Evolutionary conservation across 371 early-diverging fungal genomes (phyloP), one percentile per base, ranked within the genome.

Genomic region (Cokeromyces recurvatus): DNA sequence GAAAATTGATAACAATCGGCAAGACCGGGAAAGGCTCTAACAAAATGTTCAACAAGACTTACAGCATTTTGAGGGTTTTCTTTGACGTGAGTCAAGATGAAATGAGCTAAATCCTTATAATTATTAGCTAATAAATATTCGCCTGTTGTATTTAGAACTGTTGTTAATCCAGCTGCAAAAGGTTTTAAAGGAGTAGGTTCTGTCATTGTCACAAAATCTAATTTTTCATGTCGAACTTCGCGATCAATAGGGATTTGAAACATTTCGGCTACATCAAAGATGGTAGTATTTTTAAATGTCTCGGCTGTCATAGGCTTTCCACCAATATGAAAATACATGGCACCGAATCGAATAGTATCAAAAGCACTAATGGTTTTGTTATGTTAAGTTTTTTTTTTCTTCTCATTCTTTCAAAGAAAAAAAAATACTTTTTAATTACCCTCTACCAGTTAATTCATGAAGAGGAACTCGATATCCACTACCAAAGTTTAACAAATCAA

Each of bases 341-440:
- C 73, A n/a, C 92, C 92, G 66, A 85, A 89, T 24, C 82, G 72
- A 22, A 91, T 86, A 0, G 85, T 84, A 51, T 90, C 83, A 37
- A 84, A 86, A 0, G 85, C 87, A 31, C 71, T 71, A 41, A 31
- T n/a, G 44, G 42, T 29, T 29, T 29, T 29, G 16, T 19, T 8
- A 36, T 2, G 14, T 46, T 21, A 11, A 36, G 23, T 7, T 12
- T 21, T 5, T 23, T 31, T 15, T 32, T 16, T 19, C 45, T 10
- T 19, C 17, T 32, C 19, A 17, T 11, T 41, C 2, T 41, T n/a
- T 19, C 22, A 34, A 45, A n/a, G 7, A 43, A 7, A n/a, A 34
- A 4, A 1, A 8, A 19, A 7, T 21, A 20, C 20, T 10, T 4
- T 34, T 3, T 20, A 27, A 55, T 57, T 68, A 74, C 74, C 86